These are phyloP conservation scores for Cystofilobasidium ferigula DNA, from an alignment of 768 basidiomycete species.

Conservation along the genomic window DNA sequence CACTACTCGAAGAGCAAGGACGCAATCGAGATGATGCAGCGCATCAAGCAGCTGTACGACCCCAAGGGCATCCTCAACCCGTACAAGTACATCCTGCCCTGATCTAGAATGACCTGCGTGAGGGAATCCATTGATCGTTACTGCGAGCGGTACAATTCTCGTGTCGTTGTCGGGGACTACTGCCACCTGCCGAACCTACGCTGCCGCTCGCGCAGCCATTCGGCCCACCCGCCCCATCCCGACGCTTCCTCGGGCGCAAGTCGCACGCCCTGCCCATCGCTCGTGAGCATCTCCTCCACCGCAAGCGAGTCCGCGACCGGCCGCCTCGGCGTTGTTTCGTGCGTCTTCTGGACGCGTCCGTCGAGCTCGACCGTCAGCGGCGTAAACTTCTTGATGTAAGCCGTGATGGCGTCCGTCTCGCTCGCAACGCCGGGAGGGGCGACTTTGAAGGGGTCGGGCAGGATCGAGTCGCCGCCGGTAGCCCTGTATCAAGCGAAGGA, in stretches of 20 bases:
- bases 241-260: background rate
- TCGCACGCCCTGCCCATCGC: background rate
- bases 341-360: constrained; percentile 28
- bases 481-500: constrained; percentile 11
- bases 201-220: background rate
- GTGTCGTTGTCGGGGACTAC: background rate
- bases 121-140: too few species aligned
- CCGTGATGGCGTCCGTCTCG: constrained; percentile 28
- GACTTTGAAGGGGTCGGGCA: constrained; percentile 17
- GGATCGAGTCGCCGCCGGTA: constrained; percentile 29
- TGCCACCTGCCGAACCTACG: background rate
- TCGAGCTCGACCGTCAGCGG: constrained; percentile 25
- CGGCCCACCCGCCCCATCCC: background rate
- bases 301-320: background rate
- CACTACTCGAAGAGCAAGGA: constrained; percentile 70
- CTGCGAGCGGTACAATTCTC: too few species aligned
- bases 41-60: constrained; percentile 79
- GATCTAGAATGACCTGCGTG: too few species aligned
- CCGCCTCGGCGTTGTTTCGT: constrained; percentile 5
- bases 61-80: constrained; percentile 71
- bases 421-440: constrained; percentile 13
- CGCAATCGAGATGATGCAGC: constrained; percentile 80
- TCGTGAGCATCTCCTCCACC: background rate
- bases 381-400: constrained; percentile 25
- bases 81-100: background rate